Conservation (phyloP, 1,284 basidiomycete species). For the Hemileia vastatrix region DNA sequence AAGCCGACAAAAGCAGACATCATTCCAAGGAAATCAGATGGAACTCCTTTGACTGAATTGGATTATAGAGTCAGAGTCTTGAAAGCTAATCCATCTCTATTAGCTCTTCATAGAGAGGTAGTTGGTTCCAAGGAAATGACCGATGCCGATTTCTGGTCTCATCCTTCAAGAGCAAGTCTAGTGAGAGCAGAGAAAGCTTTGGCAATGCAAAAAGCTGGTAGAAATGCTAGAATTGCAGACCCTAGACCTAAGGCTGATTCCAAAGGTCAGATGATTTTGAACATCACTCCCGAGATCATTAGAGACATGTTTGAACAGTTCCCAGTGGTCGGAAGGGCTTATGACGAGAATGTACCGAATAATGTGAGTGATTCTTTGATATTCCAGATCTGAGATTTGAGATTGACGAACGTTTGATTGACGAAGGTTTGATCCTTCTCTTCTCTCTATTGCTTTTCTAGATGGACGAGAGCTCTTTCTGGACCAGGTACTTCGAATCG, state of each 20-base stretch:
- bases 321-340: conserved; percentile 37
- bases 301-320: conserved; percentile 42
- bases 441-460: neutral
- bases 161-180: conserved; percentile 36
- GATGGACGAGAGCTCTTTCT: conserved; percentile 37
- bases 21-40: neutral
- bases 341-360: conserved; percentile 38
- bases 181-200: conserved; percentile 35
- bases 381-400: neutral
- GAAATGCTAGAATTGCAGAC: conserved; percentile 40
- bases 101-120: conserved; percentile 38
- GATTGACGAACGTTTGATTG: neutral
- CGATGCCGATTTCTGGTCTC: conserved; percentile 42
- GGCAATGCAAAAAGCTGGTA: conserved; percentile 34
- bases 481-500: conserved; percentile 40
- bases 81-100: conserved; percentile 32
- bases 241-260: conserved; percentile 37
- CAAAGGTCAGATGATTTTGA: conserved; percentile 36
- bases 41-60: conserved; percentile 28
- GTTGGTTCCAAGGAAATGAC: conserved; percentile 33
- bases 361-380: conserved; percentile 20
- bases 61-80: conserved; percentile 37
- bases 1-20: neutral
- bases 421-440: neutral
- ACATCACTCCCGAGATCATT: conserved; percentile 41